These are phyloP conservation scores for Dactylonectria macrodidyma DNA, from an alignment of 2,329 filamentous ascomycete species.

Conservation along the genomic window DNA sequence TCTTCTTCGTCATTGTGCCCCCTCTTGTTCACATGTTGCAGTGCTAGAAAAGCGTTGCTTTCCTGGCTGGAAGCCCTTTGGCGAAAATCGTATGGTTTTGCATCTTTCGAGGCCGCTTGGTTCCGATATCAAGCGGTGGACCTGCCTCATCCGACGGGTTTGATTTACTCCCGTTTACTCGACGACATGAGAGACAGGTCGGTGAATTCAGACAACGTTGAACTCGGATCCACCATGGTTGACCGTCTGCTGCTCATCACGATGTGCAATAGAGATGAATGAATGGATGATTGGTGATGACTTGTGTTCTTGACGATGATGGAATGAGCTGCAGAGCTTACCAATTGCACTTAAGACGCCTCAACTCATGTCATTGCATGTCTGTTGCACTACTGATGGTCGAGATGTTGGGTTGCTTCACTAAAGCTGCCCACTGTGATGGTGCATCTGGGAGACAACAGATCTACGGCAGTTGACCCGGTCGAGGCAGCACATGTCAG, in stretches of 20 bases:
- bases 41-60: neutral
- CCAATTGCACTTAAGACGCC: neutral
- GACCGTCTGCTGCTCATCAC: conserved; percentile 19
- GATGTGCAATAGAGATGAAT: neutral
- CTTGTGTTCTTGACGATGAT: neutral
- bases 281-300: neutral
- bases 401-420: neutral
- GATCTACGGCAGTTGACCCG: neutral
- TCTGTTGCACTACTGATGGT: neutral
- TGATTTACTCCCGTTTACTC: neutral
- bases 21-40: conserved; percentile 1
- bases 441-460: neutral
- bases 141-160: neutral
- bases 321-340: neutral
- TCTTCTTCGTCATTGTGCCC: conserved; percentile 16
- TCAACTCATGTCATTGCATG: neutral
- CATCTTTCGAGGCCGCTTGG: conserved; percentile 12
- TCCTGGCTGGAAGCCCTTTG: neutral
- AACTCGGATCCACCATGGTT: conserved; percentile 11
- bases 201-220: conserved; percentile 1
- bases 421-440: neutral
- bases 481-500: neutral
- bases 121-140: conserved; percentile 9
- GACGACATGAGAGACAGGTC: neutral
- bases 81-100: conserved; percentile 7